Percentiles rank a stretch among this genome's conserved stretches.
Conservation (phyloP, 768 basidiomycete species). For the Mycena alexandri region DNA sequence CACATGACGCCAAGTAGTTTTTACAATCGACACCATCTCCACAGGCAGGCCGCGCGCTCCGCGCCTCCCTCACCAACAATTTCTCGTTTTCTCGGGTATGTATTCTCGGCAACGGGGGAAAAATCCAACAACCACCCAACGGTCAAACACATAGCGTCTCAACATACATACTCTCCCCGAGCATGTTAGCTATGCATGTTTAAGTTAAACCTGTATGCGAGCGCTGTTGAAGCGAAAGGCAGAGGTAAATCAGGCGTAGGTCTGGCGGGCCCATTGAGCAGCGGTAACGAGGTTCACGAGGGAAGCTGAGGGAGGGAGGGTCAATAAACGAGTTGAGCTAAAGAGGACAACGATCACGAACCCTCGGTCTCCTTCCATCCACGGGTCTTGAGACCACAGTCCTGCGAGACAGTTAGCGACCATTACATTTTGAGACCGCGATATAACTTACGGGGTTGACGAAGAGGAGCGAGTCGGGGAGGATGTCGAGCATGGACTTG, state of each 20-base stretch:
- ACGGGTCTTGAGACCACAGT: constrained; percentile 99
- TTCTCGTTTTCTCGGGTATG: too few relatives aligned
- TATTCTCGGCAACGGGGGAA: constrained; percentile 20
- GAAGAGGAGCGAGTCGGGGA: constrained; percentile 85
- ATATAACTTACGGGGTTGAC: constrained; percentile 75
- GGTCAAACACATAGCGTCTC: constrained; percentile 58
- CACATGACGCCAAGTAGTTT: constrained; percentile 2
- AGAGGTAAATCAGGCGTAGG: constrained; percentile 73
- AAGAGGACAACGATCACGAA: constrained; percentile 38
- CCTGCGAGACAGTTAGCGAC: constrained; percentile 44
- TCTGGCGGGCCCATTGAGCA: constrained; percentile 93
- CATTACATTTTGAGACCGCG: too few relatives aligned
- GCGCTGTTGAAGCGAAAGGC: constrained; percentile 93
- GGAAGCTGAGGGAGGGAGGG: constrained; percentile 61
- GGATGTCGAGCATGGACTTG: constrained; percentile 83
- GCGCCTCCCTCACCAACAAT: constrained; percentile 6
- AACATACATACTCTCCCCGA: constrained; percentile 30
- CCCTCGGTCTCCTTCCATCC: constrained; percentile 98
- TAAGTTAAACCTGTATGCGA: constrained; percentile 71
- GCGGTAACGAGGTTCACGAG: constrained; percentile 89
- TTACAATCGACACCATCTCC: constrained; percentile 32
- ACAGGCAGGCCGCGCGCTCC: constrained; percentile 20
- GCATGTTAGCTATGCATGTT: constrained; percentile 37
- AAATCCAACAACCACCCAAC: constrained; percentile 65
- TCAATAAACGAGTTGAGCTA: not conserved